A percentile compares a stretch with the other conserved stretches of the same genome.
phyloP scores from a whole-genome alignment of 2,329 filamentous ascomycete species.

The Fusarium hostae region DNA sequence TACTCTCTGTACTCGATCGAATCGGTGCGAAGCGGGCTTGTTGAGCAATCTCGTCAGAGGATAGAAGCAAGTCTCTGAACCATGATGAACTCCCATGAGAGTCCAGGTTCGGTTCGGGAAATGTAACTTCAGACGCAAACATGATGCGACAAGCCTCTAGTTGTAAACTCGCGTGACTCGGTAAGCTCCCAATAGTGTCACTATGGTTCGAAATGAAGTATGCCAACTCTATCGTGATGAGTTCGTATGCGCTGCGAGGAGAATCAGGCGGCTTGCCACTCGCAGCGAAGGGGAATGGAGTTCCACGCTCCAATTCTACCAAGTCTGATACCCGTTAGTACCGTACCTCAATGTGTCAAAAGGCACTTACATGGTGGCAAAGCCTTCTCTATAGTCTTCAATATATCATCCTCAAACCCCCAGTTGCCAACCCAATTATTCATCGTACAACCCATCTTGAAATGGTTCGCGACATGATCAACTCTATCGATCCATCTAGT shows the following conservation, averaged over 20 bases:
- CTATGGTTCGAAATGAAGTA: slow-evolving; percentile 35
- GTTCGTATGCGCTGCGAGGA: slow-evolving; percentile 38
- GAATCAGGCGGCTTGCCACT: slow-evolving; percentile 30
- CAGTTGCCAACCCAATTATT: slow-evolving; percentile 56
- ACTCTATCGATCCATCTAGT: slow-evolving; percentile 51
- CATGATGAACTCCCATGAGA: slow-evolving; percentile 14
- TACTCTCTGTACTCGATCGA: slow-evolving; percentile 22
- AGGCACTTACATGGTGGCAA: slow-evolving; percentile 52
- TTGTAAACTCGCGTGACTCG: slow-evolving; percentile 22
- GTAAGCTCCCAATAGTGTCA: slow-evolving; percentile 19
- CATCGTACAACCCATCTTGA: slow-evolving; percentile 55
- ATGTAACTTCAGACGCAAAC: slow-evolving; percentile 35
- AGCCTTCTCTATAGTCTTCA: slow-evolving; percentile 53
- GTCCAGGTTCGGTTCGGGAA: slow-evolving; percentile 14
- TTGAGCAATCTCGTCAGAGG: slow-evolving; percentile 14
- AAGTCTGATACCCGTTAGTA: slow-evolving; percentile 22
- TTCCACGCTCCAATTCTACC: slow-evolving; percentile 34
- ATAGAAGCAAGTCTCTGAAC: slow-evolving; percentile 26
- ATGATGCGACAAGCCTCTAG: slow-evolving; percentile 35
- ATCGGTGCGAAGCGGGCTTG: slow-evolving; percentile 28
- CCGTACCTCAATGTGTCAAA: rapidly evolving
- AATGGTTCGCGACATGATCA: slow-evolving; percentile 56
- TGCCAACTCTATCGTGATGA: slow-evolving; percentile 35
- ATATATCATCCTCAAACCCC: slow-evolving; percentile 53
- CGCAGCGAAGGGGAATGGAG: slow-evolving; percentile 31